Evolutionary conservation across 257 asterid genomes (phyloP).

Genomic region (Solanum chiquidenum): DNA sequence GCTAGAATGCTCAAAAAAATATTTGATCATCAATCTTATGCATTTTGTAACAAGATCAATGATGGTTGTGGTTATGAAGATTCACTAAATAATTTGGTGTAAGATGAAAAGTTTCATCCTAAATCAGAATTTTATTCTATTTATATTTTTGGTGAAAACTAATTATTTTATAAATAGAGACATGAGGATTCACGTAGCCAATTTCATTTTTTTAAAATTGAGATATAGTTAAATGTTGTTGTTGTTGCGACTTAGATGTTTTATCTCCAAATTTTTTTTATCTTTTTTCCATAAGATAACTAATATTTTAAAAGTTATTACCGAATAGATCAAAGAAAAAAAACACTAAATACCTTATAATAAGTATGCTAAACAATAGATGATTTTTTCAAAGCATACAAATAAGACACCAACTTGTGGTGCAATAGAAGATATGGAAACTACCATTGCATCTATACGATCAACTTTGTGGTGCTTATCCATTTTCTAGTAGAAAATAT

Average conservation of each 20-base stretch:
- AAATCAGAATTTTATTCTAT: too few species aligned
- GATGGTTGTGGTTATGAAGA: too few species aligned
- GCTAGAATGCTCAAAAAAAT: too few species aligned
- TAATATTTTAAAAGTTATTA: background rate
- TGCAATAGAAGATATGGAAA: background rate
- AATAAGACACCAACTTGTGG: background rate
- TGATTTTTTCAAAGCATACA: background rate
- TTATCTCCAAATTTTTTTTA: too few species aligned
- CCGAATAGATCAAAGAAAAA: background rate
- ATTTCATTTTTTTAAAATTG: background rate
- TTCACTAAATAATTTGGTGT: too few species aligned
- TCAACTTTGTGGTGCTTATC: too few species aligned
- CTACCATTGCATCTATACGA: background rate
- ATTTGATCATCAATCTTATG: too few species aligned
- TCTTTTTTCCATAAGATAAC: too few species aligned
- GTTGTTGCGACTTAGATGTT: background rate
- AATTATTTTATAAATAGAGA: too few species aligned
- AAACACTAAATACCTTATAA: background rate
- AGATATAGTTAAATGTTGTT: background rate
- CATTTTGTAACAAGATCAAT: too few species aligned
- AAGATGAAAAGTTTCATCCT: too few species aligned
- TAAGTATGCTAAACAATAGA: background rate
- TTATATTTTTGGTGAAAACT: too few species aligned
- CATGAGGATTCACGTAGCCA: background rate
- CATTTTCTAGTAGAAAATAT: background rate